Evolutionary conservation across 441 rosid genomes (phyloP).

Genomic region (Cnidoscolus chayamansa): DNA sequence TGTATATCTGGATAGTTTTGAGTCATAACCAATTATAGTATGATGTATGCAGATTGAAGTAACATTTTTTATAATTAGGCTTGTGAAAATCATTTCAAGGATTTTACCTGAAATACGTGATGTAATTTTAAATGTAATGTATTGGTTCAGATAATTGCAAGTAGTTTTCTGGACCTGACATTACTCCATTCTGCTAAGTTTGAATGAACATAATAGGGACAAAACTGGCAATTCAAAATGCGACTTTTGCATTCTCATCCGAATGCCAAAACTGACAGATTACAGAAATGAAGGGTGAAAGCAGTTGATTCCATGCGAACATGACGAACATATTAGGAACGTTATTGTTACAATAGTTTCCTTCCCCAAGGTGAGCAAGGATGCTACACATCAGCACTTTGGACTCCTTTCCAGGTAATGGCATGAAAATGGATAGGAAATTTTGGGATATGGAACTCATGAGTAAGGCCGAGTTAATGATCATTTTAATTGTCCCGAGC

Average conservation of each 20-base stretch:
- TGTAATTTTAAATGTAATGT: not conserved
- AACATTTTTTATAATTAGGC: not conserved
- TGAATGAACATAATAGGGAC: not conserved
- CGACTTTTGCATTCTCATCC: not conserved
- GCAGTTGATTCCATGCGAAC: not conserved
- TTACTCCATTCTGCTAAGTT: not conserved
- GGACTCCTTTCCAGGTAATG: not conserved
- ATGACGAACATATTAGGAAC: not conserved
- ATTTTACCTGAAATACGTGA: not conserved
- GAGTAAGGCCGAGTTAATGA: too few species aligned
- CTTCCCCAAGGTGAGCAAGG: not conserved
- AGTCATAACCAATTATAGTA: not conserved
- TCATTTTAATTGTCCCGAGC: too few species aligned
- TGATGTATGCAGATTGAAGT: not conserved
- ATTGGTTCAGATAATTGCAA: not conserved
- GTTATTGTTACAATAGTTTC: not conserved
- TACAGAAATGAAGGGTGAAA: too few species aligned
- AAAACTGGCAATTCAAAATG: not conserved
- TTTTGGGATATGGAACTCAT: too few species aligned
- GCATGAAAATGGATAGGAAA: not conserved
- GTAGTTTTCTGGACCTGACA: not conserved
- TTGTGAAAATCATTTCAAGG: not conserved
- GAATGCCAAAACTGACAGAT: not conserved
- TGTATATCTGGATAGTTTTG: not conserved
- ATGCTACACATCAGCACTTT: not conserved